Percentiles rank a stretch among this genome's conserved stretches.
phyloP scores from a whole-genome alignment of 1,139 yeast genomes.

The Scheffersomyces lignicola region DNA sequence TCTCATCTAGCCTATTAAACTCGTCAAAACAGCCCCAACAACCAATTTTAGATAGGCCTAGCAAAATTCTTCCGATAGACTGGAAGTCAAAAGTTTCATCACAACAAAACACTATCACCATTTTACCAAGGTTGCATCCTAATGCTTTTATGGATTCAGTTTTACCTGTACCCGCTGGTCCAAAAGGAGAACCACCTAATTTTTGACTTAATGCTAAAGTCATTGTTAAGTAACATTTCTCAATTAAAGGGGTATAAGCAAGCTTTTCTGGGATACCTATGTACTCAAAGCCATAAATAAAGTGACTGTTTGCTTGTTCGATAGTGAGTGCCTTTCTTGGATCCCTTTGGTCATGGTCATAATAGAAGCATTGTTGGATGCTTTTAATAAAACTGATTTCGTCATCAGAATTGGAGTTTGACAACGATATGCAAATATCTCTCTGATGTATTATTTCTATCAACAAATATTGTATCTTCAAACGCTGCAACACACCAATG shows the following conservation, averaged over 20 bases:
- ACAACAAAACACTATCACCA: conserved; percentile 86
- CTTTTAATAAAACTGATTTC: conserved; percentile 41
- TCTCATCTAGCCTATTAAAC: conserved; percentile 76
- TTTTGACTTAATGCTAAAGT: conserved; percentile 72
- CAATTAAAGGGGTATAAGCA: conserved; percentile 76
- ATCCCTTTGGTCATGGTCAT: conserved; percentile 23
- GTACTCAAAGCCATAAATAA: conserved; percentile 79
- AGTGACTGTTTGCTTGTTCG: conserved; percentile 51
- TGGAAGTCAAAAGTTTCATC: conserved; percentile 86
- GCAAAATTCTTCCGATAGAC: conserved; percentile 73
- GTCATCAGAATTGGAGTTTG: conserved; percentile 11
- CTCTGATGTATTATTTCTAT: conserved; percentile 69
- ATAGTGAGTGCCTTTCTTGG: conserved; percentile 40
- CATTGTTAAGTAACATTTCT: conserved; percentile 66
- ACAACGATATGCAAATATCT: conserved; percentile 36
- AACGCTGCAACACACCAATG: conserved; percentile 33
- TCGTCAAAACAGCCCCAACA: conserved; percentile 98
- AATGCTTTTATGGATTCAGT: conserved; percentile 89
- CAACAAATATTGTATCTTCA: conserved; percentile 57
- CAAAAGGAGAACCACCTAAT: conserved; percentile 90
- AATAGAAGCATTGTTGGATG: conserved; percentile 54
- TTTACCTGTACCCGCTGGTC: conserved; percentile 98
- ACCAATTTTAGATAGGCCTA: conserved; percentile 85
- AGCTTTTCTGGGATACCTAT: conserved; percentile 73
- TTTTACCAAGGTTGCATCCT: conserved; percentile 76